These are phyloP conservation scores for Hypomontagnella submonticulosa DNA, from an alignment of 495 filamentous ascomycete genomes.

Conservation along the genomic window DNA sequence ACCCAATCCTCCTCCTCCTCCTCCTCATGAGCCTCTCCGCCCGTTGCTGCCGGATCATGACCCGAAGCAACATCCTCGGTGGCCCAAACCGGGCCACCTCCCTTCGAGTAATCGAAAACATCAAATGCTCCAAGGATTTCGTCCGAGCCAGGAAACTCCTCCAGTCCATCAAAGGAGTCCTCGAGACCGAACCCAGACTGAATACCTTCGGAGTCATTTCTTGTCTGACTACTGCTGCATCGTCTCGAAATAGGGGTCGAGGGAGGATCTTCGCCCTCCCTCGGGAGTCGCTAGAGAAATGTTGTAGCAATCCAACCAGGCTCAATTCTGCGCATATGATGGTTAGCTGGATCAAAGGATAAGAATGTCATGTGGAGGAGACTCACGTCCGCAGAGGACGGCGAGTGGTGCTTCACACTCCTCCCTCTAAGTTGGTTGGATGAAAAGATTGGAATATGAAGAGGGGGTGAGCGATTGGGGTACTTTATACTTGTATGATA, in stretches of 20 bases:
- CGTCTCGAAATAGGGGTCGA: constrained; percentile 25
- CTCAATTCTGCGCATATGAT: neutral
- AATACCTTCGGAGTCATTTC: constrained; percentile 6
- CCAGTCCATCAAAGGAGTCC: constrained; percentile 21
- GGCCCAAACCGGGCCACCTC: neutral
- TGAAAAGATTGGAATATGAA: neutral
- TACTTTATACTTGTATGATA: constrained; percentile 6
- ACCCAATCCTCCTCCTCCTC: constrained; percentile 3
- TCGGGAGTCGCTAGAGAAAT: constrained; percentile 14
- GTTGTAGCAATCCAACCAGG: constrained; percentile 1
- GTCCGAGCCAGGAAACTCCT: constrained; percentile 11
- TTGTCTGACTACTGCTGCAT: constrained; percentile 32
- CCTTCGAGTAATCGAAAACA: constrained; percentile 27
- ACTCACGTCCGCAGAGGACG: constrained; percentile 6
- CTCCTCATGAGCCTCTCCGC: neutral
- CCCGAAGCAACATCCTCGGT: neutral
- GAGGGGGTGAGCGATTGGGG: neutral
- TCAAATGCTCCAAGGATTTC: constrained; percentile 3
- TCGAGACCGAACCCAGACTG: constrained; percentile 18
- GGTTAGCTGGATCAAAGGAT: constrained; percentile 1
- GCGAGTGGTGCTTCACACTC: neutral
- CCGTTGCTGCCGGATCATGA: neutral
- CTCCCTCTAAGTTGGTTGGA: neutral
- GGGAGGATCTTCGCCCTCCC: constrained; percentile 31
- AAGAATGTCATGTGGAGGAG: neutral